These are phyloP conservation scores for Pseudonitzschia multiseries DNA, from an alignment of 108 stramenopile species.

Conservation along the genomic window DNA sequence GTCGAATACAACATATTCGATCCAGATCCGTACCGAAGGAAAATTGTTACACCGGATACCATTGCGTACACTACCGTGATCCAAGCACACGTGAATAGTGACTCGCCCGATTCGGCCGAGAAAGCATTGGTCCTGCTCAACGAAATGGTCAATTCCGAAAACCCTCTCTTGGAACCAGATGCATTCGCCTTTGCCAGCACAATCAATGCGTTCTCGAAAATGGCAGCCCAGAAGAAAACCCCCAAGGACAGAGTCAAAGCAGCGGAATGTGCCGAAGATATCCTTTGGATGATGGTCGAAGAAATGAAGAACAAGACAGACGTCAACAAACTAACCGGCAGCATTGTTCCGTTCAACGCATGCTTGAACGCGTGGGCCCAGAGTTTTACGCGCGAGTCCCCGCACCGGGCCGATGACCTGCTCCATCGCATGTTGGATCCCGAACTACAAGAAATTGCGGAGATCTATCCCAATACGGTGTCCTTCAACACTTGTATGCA, in stretches of 20 bases:
- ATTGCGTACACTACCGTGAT: conserved; percentile 45
- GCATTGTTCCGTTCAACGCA: conserved; percentile 45
- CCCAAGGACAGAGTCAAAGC: conserved; percentile 28
- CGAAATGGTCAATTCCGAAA: conserved; percentile 32
- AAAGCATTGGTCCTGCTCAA: conserved; percentile 31
- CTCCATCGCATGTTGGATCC: conserved; percentile 40
- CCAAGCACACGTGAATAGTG: conserved; percentile 37
- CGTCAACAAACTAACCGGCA: background rate
- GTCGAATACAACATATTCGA: conserved; percentile 30
- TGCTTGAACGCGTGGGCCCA: conserved; percentile 46
- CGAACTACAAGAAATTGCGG: background rate
- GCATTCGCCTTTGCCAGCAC: conserved; percentile 27
- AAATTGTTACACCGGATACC: conserved; percentile 50
- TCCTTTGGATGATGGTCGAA: conserved; percentile 46
- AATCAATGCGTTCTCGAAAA: conserved; percentile 34
- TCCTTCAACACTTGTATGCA: conserved; percentile 53
- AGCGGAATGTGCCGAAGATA: conserved; percentile 44
- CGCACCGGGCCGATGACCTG: conserved; percentile 38
- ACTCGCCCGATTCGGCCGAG: conserved; percentile 16
- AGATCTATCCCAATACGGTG: conserved; percentile 22
- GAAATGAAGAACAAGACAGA: background rate
- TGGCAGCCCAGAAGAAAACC: conserved; percentile 26
- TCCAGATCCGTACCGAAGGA: conserved; percentile 26
- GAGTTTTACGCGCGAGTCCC: conserved; percentile 25
- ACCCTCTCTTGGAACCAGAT: conserved; percentile 21